Conservation (phyloP, 805 yeast genomes). For the Wickerhamiella nectarea region DNA sequence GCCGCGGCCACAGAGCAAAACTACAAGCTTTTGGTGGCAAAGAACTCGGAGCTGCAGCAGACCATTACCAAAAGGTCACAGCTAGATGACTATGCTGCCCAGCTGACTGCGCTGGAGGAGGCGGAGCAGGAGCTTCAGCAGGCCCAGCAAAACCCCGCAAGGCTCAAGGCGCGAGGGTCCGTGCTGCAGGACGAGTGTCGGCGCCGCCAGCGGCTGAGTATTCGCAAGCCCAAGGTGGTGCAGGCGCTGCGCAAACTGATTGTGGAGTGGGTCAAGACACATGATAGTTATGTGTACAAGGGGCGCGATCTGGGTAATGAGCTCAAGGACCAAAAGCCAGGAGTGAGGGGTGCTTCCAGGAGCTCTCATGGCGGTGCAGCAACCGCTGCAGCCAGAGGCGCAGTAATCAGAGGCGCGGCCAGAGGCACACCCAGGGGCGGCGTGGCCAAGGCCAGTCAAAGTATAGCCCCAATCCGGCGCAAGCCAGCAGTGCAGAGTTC, state of each 20-base stretch:
- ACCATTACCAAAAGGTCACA: not conserved
- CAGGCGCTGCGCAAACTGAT: not conserved
- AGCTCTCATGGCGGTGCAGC: too few relatives aligned
- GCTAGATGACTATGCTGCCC: not conserved
- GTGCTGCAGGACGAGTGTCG: slow-evolving; percentile 1
- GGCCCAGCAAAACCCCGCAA: slow-evolving; percentile 1
- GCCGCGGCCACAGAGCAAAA: not conserved
- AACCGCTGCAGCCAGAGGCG: too few relatives aligned
- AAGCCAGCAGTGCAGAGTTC: too few relatives aligned
- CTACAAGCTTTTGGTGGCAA: not conserved
- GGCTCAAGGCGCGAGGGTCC: slow-evolving; percentile 5
- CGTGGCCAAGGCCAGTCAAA: too few relatives aligned
- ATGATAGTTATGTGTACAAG: not conserved
- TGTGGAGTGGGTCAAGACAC: not conserved
- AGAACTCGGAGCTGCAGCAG: not conserved
- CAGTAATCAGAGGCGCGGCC: too few relatives aligned
- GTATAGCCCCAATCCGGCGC: too few relatives aligned
- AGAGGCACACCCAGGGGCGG: too few relatives aligned
- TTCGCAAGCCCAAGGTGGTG: slow-evolving; percentile 3
- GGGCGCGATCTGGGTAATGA: not conserved
- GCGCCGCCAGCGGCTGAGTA: slow-evolving; percentile 1
- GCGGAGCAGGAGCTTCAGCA: not conserved
- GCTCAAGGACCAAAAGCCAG: too few relatives aligned
- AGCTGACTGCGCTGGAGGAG: not conserved
- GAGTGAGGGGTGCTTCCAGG: not conserved